Evolutionary conservation across 2,329 filamentous ascomycete genomes (phyloP).

Genomic region (Incumbomyces lentus): DNA sequence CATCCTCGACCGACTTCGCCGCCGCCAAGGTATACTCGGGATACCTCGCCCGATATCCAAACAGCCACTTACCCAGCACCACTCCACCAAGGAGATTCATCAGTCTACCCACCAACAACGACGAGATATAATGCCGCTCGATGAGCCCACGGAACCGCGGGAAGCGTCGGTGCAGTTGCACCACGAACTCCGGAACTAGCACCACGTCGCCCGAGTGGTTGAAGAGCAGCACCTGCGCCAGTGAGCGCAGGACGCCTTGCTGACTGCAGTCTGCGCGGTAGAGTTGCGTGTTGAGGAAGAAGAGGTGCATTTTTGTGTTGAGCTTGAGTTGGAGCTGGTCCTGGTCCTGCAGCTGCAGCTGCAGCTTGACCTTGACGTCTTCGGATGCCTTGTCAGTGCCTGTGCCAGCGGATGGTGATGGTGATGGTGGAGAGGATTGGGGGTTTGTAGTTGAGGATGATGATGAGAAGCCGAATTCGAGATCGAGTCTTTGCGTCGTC

Average conservation of each 20-base stretch:
- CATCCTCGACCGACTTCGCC: not conserved
- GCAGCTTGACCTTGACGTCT: no score
- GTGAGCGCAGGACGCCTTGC: slow-evolving; percentile 2
- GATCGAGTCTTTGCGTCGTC: slow-evolving; percentile 2
- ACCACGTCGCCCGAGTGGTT: slow-evolving; percentile 8
- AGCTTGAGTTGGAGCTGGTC: no score
- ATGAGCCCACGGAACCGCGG: not conserved
- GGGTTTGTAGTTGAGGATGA: not conserved
- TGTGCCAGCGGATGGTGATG: not conserved
- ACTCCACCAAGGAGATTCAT: slow-evolving; percentile 3
- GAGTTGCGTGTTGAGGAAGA: slow-evolving; percentile 8
- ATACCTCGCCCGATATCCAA: not conserved
- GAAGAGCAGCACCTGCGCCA: slow-evolving; percentile 8
- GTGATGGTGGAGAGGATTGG: not conserved
- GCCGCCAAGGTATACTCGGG: not conserved
- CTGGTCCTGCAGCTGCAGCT: no score
- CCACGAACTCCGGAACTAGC: not conserved
- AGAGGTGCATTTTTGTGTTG: slow-evolving; percentile 3
- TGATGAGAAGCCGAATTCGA: slow-evolving; percentile 6
- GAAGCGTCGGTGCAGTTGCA: not conserved
- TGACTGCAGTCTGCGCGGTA: slow-evolving; percentile 9
- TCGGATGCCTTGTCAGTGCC: no score
- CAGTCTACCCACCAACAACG: not conserved
- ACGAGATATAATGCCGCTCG: not conserved
- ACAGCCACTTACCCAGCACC: not conserved